phyloP scores from a whole-genome alignment of 1,139 yeast species.

The Magnusiomyces magnusii region DNA sequence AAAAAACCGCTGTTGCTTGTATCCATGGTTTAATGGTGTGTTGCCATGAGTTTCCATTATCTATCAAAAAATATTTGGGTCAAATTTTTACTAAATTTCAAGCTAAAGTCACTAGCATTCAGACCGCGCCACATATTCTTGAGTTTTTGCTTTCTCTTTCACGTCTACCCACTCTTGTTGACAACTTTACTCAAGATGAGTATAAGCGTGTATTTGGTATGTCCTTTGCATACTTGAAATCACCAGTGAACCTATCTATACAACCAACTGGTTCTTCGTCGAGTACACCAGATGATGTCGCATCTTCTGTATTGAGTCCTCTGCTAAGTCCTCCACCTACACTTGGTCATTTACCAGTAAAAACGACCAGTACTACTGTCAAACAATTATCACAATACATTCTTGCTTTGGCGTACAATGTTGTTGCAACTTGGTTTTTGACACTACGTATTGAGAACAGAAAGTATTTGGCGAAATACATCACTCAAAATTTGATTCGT shows the following conservation, averaged over 20 bases:
- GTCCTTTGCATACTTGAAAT: conserved; percentile 71
- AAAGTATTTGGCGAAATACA: conserved; percentile 51
- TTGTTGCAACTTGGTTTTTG: conserved; percentile 67
- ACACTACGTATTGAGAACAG: conserved; percentile 56
- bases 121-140: conserved; percentile 64
- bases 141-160: conserved; percentile 66
- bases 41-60: conserved; percentile 71
- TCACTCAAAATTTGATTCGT: conserved; percentile 50
- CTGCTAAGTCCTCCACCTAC: conserved; percentile 35
- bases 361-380: conserved; percentile 12
- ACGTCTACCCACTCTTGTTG: conserved; percentile 57
- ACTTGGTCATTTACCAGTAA: conserved; percentile 17
- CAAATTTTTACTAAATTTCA: conserved; percentile 63
- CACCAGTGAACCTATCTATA: conserved; percentile 37
- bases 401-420: conserved; percentile 55
- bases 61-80: conserved; percentile 60
- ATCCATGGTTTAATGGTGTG: conserved; percentile 69
- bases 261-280: conserved; percentile 13
- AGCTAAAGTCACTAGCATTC: conserved; percentile 61
- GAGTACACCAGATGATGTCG: conserved; percentile 15
- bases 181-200: conserved; percentile 70
- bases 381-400: conserved; percentile 49
- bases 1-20: conserved; percentile 69
- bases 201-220: conserved; percentile 75
- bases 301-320: conserved; percentile 33